phyloP scores from a whole-genome alignment of 2,329 filamentous ascomycete genomes.

The Colletotrichum musae region DNA sequence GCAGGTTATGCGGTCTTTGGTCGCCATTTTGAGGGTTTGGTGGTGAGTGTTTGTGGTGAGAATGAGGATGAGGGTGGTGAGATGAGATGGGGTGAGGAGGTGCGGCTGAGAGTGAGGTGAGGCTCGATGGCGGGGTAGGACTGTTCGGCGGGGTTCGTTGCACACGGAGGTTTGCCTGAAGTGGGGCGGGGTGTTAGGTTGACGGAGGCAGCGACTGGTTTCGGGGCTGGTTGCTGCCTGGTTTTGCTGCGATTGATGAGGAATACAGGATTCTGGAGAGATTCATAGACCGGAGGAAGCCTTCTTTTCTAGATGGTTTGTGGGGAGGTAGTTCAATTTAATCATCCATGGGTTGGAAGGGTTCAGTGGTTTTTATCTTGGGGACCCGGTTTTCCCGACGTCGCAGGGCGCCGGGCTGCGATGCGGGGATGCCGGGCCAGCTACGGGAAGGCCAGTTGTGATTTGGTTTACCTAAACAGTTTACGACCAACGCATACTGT shows the following conservation, averaged over 20 bases:
- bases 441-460: too few relatives aligned
- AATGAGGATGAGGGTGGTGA: background rate
- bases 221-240: background rate
- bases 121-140: slow-evolving; percentile 28
- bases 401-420: slow-evolving; percentile 38
- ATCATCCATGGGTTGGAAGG: background rate
- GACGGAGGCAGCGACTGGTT: background rate
- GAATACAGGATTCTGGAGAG: too few relatives aligned
- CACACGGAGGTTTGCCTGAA: background rate
- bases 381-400: background rate
- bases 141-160: background rate
- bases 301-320: background rate
- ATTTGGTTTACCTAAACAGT: too few relatives aligned
- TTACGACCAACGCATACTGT: too few relatives aligned
- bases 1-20: slow-evolving; percentile 83
- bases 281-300: too few relatives aligned
- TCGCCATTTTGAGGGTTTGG: background rate
- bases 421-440: slow-evolving; percentile 7
- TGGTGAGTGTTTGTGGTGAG: background rate
- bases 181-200: background rate
- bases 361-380: background rate
- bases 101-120: slow-evolving; percentile 6
- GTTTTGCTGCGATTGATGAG: too few relatives aligned
- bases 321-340: background rate
- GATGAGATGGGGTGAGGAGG: background rate